These are phyloP conservation scores for Leccinum boreale DNA, from an alignment of 768 basidiomycete species.

Conservation along the genomic window DNA sequence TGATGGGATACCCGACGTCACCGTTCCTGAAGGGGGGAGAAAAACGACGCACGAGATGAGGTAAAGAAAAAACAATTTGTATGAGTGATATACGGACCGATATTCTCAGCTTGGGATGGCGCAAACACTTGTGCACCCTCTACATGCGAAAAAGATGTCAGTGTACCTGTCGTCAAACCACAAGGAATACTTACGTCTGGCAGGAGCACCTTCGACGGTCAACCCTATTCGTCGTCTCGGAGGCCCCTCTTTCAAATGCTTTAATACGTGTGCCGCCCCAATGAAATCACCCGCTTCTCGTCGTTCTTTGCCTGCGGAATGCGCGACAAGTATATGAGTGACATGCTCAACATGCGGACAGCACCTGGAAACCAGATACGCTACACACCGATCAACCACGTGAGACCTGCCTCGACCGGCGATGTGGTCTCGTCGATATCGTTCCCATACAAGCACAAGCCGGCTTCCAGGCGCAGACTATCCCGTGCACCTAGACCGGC, in stretches of 20 bases:
- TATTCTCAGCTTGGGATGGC: conserved; percentile 47
- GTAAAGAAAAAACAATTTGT: not conserved
- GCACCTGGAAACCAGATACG: conserved; percentile 21
- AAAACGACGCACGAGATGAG: conserved; percentile 18
- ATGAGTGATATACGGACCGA: conserved; percentile 47
- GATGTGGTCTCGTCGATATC: conserved; percentile 86
- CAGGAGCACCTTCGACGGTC: conserved; percentile 80
- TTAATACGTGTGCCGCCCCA: conserved; percentile 68
- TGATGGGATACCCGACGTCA: conserved; percentile 96
- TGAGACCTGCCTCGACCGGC: conserved; percentile 87
- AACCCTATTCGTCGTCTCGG: conserved; percentile 77
- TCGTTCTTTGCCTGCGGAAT: conserved; percentile 70
- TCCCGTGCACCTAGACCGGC: conserved; percentile 92
- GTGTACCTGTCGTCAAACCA: not conserved
- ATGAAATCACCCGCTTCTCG: conserved; percentile 71
- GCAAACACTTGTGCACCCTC: conserved; percentile 78
- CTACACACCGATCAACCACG: conserved; percentile 86
- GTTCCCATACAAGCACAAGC: conserved; percentile 94
- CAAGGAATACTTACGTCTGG: conserved; percentile 55
- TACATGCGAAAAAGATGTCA: conserved; percentile 24
- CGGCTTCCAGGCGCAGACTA: conserved; percentile 91
- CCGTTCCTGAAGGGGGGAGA: conserved; percentile 39
- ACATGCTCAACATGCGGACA: not conserved
- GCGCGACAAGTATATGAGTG: not conserved
- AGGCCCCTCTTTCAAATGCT: conserved; percentile 79